Percentiles rank a stretch among this genome's conserved stretches.
phyloP scores from a whole-genome alignment of 352 stramenopile species.

The Peronosclerospora sorghi region DNA sequence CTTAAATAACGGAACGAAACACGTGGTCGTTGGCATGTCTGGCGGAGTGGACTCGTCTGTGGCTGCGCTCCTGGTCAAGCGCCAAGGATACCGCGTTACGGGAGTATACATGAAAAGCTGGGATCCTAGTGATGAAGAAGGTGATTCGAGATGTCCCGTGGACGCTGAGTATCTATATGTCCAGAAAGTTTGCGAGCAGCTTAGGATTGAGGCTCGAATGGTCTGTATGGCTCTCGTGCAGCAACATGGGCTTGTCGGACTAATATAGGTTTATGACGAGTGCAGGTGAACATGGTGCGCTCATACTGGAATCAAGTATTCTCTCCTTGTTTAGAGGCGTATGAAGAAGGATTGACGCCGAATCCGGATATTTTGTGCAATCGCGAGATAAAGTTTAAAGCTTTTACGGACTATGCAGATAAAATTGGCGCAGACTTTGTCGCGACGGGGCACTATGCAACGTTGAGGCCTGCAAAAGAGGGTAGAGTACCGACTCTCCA shows the following conservation, averaged over 20 bases:
- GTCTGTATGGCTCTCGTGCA: constrained; percentile 11
- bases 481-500: constrained; percentile 51
- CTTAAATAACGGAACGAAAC: too few relatives aligned
- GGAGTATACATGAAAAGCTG: constrained; percentile 99
- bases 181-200: constrained; percentile 82
- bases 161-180: constrained; percentile 91
- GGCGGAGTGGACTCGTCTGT: constrained; percentile 98
- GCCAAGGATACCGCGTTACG: constrained; percentile 86
- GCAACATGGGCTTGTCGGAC: neutral
- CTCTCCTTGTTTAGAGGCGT: constrained; percentile 90
- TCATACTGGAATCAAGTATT: constrained; percentile 98
- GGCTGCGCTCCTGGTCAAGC: constrained; percentile 84
- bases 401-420: constrained; percentile 88
- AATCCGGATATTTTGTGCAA: constrained; percentile 96
- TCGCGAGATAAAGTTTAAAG: constrained; percentile 97
- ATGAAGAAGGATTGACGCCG: constrained; percentile 75
- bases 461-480: neutral
- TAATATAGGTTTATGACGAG: too few relatives aligned
- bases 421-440: constrained; percentile 84
- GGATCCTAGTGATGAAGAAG: constrained; percentile 90
- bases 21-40: constrained; percentile 94
- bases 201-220: constrained; percentile 85
- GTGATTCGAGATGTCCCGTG: constrained; percentile 63
- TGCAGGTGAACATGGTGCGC: constrained; percentile 81
- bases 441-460: constrained; percentile 92